These are phyloP conservation scores for Calonectria ilicicola DNA, from an alignment of 2,329 filamentous ascomycete species.

Conservation along the genomic window DNA sequence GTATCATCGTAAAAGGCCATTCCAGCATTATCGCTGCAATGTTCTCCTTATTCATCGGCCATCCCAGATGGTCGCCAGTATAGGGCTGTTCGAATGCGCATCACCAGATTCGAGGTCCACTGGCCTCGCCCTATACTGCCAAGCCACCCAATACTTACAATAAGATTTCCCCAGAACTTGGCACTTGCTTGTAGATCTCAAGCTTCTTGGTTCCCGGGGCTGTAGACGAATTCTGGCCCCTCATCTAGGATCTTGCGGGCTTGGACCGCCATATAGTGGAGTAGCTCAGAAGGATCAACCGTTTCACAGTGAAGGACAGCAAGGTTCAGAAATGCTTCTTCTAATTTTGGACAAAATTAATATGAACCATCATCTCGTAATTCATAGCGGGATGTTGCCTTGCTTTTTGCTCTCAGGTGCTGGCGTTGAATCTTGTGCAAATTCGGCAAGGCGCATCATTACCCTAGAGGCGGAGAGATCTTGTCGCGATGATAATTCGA, in stretches of 20 bases:
- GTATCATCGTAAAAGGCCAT: slow-evolving; percentile 13
- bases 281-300: slow-evolving; percentile 35
- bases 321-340: too few species aligned
- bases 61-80: background rate
- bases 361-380: too few species aligned
- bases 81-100: background rate
- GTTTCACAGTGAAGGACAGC: too few species aligned
- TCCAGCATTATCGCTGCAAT: background rate
- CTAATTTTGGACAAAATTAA: too few species aligned
- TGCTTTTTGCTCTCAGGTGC: too few species aligned
- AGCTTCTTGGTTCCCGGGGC: slow-evolving; percentile 13
- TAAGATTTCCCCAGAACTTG: slow-evolving; percentile 36
- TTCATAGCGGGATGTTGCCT: too few species aligned
- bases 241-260: slow-evolving; percentile 20
- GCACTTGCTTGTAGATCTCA: slow-evolving; percentile 41
- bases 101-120: background rate
- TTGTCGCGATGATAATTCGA: too few species aligned
- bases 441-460: too few species aligned
- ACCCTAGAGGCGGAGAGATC: too few species aligned
- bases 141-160: slow-evolving; percentile 42
- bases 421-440: too few species aligned
- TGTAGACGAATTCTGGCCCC: slow-evolving; percentile 41
- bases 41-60: background rate
- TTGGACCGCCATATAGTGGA: slow-evolving; percentile 33
- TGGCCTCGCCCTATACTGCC: slow-evolving; percentile 27